Evolutionary conservation across 305 asterid species (phyloP), one percentile per base, ranked within the genome.

Genomic region (Fraxinus baroniana): DNA sequence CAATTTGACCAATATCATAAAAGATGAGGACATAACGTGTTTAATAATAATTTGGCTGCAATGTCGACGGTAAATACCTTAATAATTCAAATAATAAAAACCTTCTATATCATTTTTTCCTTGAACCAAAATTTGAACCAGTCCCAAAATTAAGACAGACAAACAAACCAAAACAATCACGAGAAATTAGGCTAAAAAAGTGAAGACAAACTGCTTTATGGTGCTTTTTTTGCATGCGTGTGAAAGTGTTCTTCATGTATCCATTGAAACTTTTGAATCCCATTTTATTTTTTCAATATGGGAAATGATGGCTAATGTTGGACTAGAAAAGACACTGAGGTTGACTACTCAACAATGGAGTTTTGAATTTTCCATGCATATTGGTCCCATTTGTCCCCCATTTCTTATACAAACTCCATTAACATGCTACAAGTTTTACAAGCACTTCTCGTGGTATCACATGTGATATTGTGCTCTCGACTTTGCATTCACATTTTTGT

Each of bases 371-470:
- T 18, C 68, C 68, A 57, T 57, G 87, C 87, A 87, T 52, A 79
- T 85, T 86, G 97, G 97, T 1, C 95, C 95, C 96, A 80, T 88
- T 76, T 77, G 96, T 87, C 81, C 90, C 98, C 97, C 88, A 87
- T 80, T 87, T 86, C 68, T 85, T 80, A 76, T 83, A 88, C 97
- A 93, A 81, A 83, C 86, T 85, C 87, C 87, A 89, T 92, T 86
- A 86, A 78, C 66, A 24, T 87, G 91, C 87, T 79, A 73, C 91
- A 66, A 72, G 10, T 78, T 89, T 87, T 80, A 55, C 84, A 77
- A 84, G 33, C 90, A 88, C 84, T 18, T 57, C 10, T 57, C 28
- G 32, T 87, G 73, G 46, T 81, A 80, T 87, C 88, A 89, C 90
- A 86, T 85, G 68, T 57, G 12, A 57, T 57, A 49, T 57, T 18